Base-by-base conservation (phyloP, 2,329 filamentous ascomycete species). In the Exophiala viscosa region DNA sequence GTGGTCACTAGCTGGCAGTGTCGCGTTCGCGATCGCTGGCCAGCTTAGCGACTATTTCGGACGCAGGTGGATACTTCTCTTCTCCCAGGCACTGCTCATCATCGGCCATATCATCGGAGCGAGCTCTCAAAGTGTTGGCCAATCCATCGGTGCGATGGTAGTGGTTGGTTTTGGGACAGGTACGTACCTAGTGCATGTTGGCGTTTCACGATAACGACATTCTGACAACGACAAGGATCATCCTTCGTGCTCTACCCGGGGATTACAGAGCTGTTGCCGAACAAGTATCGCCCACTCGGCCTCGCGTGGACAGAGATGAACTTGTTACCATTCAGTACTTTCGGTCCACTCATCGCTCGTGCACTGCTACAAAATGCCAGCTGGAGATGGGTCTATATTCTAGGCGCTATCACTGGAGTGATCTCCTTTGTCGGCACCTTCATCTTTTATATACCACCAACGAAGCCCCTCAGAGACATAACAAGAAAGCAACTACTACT, bases 401-500 rank as follows among this genome's bases (percentile, higher is more conserved):
- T 53, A 2, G 45, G 45, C 2, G 39, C 17, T 17, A 53, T 53
- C n/a, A 48, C 44, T 1, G 50, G 38, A 10, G 50, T 48, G 28
- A 48, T 52, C 14, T n/a, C 50, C 2, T 20, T 52, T 10, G 31
- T 20, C n/a, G 50, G 50, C 2, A 52, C 50, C 1, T 17, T 9
- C 8, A 42, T 44, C 17, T 52, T 52, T 31, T 52, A 52, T 36
- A 9, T n/a, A 6, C 50, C 50, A n/a, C 50, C 50, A 13, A 11
- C 38, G 6, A 14, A 14, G 3, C 36, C 39, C 31, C 15, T 52
- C 28, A 8, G 15, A 17, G 50, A 52, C 13, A 15, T 15, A 9
- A 35, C 28, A 1, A 15, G 32, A 3, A 13, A 28, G 7, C 28
- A 52, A 15, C 15, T 52, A 9, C 56, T 73, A 36, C 70, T 67